Conservation (phyloP, 2,329 filamentous ascomycete species). For the Clathrospora elynae region DNA sequence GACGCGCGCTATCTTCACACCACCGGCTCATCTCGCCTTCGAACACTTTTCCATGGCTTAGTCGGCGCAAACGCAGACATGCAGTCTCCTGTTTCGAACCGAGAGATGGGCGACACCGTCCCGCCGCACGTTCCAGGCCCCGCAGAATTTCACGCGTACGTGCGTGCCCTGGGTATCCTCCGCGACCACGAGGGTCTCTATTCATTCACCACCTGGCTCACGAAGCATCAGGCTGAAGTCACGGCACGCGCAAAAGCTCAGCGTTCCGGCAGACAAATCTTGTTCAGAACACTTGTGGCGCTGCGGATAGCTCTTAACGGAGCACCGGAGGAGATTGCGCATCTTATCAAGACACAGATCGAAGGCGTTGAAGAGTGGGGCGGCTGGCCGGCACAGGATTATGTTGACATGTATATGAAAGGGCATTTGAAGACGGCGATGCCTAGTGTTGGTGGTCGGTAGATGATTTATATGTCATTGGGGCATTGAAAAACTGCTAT, state of each 20-base stretch:
- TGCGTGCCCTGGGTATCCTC: slow-evolving; percentile 66
- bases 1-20: slow-evolving; percentile 21
- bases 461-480: background rate
- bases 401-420: slow-evolving; percentile 46
- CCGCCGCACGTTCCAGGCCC: slow-evolving; percentile 55
- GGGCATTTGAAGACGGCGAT: slow-evolving; percentile 21
- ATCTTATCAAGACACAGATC: slow-evolving; percentile 40
- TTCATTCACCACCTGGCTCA: slow-evolving; percentile 64
- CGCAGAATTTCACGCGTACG: slow-evolving; percentile 61
- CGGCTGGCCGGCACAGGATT: slow-evolving; percentile 52
- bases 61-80: slow-evolving; percentile 26
- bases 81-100: slow-evolving; percentile 6
- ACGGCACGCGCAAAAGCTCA: slow-evolving; percentile 35
- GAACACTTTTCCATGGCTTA: slow-evolving; percentile 34
- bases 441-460: slow-evolving; percentile 23
- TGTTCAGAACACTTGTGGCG: slow-evolving; percentile 48
- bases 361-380: slow-evolving; percentile 49
- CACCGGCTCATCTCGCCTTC: slow-evolving; percentile 27
- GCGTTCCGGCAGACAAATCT: slow-evolving; percentile 26
- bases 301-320: slow-evolving; percentile 51
- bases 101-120: slow-evolving; percentile 3
- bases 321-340: slow-evolving; percentile 39
- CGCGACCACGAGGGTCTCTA: slow-evolving; percentile 65
- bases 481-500: no score
- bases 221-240: slow-evolving; percentile 29